phyloP scores from a whole-genome alignment of 2,329 filamentous ascomycete genomes.

The Hawksworthiomyces lignivorus region DNA sequence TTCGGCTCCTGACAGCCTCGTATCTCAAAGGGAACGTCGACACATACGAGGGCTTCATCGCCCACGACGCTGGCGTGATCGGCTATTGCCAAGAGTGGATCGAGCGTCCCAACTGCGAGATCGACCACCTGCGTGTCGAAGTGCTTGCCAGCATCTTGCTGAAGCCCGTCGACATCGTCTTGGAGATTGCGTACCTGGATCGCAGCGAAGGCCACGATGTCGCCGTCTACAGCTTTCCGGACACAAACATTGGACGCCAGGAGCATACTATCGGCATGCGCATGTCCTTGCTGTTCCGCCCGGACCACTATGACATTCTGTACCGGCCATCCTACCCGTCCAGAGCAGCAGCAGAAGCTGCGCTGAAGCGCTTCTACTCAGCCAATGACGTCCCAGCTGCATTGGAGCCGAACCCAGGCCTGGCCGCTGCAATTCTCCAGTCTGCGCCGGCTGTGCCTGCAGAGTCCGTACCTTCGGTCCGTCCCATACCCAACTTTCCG shows the following conservation, averaged over 20 bases:
- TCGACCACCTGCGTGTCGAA: conserved; percentile 81
- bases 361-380: neutral
- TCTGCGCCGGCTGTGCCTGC: too few relatives aligned
- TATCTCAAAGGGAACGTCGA: conserved; percentile 71
- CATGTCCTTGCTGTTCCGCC: conserved; percentile 57
- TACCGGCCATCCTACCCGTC: conserved; percentile 41
- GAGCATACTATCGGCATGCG: conserved; percentile 37
- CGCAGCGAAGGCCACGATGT: conserved; percentile 70
- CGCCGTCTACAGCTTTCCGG: conserved; percentile 60
- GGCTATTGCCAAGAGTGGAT: conserved; percentile 64
- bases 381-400: neutral
- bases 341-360: neutral
- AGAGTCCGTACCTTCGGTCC: too few relatives aligned
- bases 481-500: too few relatives aligned
- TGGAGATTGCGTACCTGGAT: conserved; percentile 89
- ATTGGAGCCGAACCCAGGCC: neutral
- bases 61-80: conserved; percentile 48
- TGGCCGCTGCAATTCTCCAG: too few relatives aligned
- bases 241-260: conserved; percentile 41
- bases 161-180: conserved; percentile 66
- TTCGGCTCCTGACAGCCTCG: conserved; percentile 71
- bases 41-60: conserved; percentile 65
- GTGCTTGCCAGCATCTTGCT: conserved; percentile 73
- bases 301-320: conserved; percentile 87
- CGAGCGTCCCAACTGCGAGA: conserved; percentile 71